These are phyloP conservation scores for Eudorina sp. DNA, from an alignment of 139 green algal genomes.

Conservation along the genomic window DNA sequence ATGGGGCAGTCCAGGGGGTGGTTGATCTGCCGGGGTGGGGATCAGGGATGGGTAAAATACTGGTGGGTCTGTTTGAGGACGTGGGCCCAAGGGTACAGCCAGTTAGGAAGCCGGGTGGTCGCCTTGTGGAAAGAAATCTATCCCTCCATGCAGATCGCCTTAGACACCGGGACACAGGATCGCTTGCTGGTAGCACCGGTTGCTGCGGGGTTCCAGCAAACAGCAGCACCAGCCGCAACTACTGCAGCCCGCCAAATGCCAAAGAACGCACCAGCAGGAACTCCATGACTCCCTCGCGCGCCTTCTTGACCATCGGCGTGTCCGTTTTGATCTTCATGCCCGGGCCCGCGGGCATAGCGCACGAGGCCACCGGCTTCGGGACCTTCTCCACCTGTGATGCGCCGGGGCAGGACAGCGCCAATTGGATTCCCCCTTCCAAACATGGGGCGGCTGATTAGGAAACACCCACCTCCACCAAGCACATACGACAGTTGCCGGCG, in stretches of 20 bases:
- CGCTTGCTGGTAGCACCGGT: too few species aligned
- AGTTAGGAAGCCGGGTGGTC: too few species aligned
- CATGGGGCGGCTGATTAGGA: neutral
- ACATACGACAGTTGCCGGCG: conserved; percentile 99
- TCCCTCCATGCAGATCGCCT: too few species aligned
- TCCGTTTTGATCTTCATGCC: conserved; percentile 98
- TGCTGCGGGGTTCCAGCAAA: too few species aligned
- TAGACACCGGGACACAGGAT: too few species aligned
- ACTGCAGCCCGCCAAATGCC: too few species aligned
- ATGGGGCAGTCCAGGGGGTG: conserved; percentile 99
- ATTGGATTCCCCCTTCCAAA: neutral
- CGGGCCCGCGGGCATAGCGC: conserved; percentile 95
- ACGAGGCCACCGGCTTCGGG: conserved; percentile 96
- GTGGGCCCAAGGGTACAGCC: too few species aligned
- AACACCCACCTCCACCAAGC: conserved; percentile 92
- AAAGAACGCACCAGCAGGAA: conserved; percentile 89
- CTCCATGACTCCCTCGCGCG: conserved; percentile 99
- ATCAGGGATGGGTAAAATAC: neutral
- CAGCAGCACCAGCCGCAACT: too few species aligned
- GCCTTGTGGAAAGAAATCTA: too few species aligned
- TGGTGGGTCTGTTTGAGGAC: too few species aligned
- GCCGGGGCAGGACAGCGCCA: neutral
- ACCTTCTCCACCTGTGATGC: conserved; percentile 94
- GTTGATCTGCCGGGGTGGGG: conserved; percentile 82
- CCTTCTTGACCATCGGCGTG: conserved; percentile 97